Evolutionary conservation across 441 rosid species (phyloP).

Genomic region (Pelargonium australe): DNA sequence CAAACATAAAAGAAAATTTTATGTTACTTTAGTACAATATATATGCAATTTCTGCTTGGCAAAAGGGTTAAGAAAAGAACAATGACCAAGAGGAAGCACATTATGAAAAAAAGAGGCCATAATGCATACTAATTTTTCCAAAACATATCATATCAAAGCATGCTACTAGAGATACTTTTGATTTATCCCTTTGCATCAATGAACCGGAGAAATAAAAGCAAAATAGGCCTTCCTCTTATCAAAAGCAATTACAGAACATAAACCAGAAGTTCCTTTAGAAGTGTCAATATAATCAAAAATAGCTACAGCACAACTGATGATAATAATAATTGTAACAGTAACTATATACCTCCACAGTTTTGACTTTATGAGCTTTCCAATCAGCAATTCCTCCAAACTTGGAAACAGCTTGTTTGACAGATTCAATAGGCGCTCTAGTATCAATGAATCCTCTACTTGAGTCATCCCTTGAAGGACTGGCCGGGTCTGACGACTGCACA

Average conservation of each 20-base stretch:
- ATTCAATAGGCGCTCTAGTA: slow-evolving; percentile 81
- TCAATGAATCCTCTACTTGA: slow-evolving; percentile 61
- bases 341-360: slow-evolving; percentile 61
- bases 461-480: slow-evolving; percentile 26
- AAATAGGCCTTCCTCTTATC: background rate
- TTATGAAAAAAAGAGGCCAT: too few species aligned
- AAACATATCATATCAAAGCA: background rate
- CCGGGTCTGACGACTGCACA: background rate
- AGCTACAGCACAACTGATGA: slow-evolving; percentile 9
- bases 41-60: background rate
- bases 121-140: too few species aligned
- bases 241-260: background rate
- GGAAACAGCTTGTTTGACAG: slow-evolving; percentile 90
- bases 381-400: slow-evolving; percentile 92
- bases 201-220: too few species aligned
- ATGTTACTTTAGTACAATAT: background rate
- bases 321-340: slow-evolving; percentile 10
- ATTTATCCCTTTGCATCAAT: slow-evolving; percentile 6
- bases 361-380: slow-evolving; percentile 85
- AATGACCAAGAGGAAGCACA: too few species aligned
- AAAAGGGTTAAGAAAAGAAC: background rate
- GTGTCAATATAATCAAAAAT: background rate
- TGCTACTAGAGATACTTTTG: background rate
- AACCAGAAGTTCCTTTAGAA: slow-evolving; percentile 4
- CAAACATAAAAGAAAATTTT: slow-evolving; percentile 15